phyloP scores from a whole-genome alignment of 768 basidiomycete species.

The Mycena sanguinolenta region DNA sequence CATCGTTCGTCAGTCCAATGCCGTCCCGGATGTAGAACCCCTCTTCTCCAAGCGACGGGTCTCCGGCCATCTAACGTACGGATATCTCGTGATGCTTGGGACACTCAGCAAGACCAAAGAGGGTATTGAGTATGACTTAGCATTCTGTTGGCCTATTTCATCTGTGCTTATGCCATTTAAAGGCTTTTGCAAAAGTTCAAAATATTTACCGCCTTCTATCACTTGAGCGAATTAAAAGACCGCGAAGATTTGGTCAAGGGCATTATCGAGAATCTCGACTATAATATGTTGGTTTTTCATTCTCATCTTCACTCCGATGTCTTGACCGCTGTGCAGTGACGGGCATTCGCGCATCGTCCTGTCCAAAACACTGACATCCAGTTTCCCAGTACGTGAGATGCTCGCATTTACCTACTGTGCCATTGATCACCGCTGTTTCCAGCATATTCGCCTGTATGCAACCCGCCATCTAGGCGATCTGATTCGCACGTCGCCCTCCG shows the following conservation, averaged over 20 bases:
- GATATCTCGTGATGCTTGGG: conserved; percentile 97
- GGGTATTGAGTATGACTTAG: conserved; percentile 79
- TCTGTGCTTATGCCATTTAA: conserved; percentile 18
- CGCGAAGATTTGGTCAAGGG: conserved; percentile 93
- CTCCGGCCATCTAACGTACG: conserved; percentile 85
- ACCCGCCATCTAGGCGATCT: conserved; percentile 89
- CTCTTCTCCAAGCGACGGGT: conserved; percentile 89
- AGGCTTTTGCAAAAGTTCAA: conserved; percentile 93
- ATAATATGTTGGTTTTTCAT: conserved; percentile 78
- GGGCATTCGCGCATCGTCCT: conserved; percentile 94
- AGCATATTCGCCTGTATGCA: conserved; percentile 92
- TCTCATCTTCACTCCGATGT: conserved; percentile 27
- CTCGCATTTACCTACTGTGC: background rate
- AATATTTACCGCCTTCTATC: conserved; percentile 96
- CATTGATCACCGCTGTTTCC: conserved; percentile 11
- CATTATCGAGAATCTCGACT: conserved; percentile 93
- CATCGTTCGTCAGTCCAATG: conserved; percentile 68
- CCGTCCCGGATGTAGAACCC: conserved; percentile 79
- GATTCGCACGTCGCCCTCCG: conserved; percentile 72
- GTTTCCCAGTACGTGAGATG: conserved; percentile 73
- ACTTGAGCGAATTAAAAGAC: conserved; percentile 89
- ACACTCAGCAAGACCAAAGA: conserved; percentile 89
- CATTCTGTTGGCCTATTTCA: background rate
- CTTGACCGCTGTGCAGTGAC: conserved; percentile 67
- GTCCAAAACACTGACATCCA: conserved; percentile 95